Evolutionary conservation across 768 basidiomycete genomes (phyloP), one percentile per base, ranked within the genome.

Genomic region (Rhodotorula graminis): DNA sequence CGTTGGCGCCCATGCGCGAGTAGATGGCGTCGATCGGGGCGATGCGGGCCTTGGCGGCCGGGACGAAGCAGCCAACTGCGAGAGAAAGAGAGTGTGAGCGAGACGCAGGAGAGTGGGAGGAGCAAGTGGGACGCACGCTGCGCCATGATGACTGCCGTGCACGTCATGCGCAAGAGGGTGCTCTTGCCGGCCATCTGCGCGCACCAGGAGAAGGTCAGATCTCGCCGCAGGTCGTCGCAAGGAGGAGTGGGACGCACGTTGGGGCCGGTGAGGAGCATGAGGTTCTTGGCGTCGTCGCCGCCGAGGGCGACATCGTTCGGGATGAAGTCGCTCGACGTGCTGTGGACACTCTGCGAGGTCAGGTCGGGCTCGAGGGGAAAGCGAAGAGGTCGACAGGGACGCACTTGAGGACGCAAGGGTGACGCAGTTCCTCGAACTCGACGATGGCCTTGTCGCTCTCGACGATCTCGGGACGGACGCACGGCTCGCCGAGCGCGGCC

Each of bases 1-100:
- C 95, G 80, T 97, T 96, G 6, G 96, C 96, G 18, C 96, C 96
- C 96, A 98, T 98, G 37, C 95, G 88, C 5, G 96, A 97, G 70
- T 92, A 86, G 74, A 99, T 96, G 21, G 89, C 84, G 79, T 99
- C 94, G 4, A 96, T 87, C 3, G 96, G 92, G 71, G 89, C 90
- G 60, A 99, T 80, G 49, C 92, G 85, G 40, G 96, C 95, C 71
- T 82, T 85, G 50, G 85, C 80, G 0, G 96, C 95, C 44, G 96
- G 95, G 4, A 98, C 92, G 58, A 89, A 86, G 91, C 96, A 97
- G 31, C 96, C 96, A 25, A 98, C 84, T 79, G 53, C 94, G 93
- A 8, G 93, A 92, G 90, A 96, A 9, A 31, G 10, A n/a, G 25
- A 14, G 59, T 64, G 21, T 57, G 53, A 29, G 19, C 29, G 2